Evolutionary conservation across 306 rosid genomes (phyloP).

Genomic region (Casuarina cunninghamiana): DNA sequence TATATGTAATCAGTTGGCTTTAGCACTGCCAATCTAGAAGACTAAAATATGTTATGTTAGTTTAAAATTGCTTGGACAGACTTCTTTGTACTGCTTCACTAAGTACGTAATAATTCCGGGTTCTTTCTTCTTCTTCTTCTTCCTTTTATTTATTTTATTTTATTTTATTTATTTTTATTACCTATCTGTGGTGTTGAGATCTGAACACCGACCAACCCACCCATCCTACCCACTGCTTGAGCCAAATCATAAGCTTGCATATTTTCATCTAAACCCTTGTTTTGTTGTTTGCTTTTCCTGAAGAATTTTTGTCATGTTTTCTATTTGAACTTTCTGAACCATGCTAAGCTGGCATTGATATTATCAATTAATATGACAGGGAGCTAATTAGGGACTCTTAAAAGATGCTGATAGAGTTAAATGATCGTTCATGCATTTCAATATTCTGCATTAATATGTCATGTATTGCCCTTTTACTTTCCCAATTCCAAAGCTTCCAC

Average conservation of each 20-base stretch:
- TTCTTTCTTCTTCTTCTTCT: too few relatives aligned
- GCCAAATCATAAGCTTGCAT: background rate
- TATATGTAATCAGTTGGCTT: background rate
- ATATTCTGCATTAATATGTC: background rate
- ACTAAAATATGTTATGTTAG: background rate
- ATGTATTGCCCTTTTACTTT: background rate
- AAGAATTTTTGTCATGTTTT: background rate
- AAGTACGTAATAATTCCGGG: background rate
- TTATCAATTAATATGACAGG: background rate
- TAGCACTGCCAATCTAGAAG: background rate
- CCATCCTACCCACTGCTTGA: background rate
- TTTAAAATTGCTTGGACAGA: background rate
- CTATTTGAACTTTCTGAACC: background rate
- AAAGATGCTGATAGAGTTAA: background rate
- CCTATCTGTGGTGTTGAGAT: background rate
- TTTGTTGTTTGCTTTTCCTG: background rate
- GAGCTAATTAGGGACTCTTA: background rate
- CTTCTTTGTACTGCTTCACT: background rate
- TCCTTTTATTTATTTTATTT: background rate
- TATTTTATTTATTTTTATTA: too few relatives aligned
- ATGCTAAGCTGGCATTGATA: constrained; percentile 7
- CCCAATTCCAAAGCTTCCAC: background rate
- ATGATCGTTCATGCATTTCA: background rate
- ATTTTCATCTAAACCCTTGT: background rate
- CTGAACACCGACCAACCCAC: background rate